These are phyloP conservation scores for Voacanga thouarsii DNA, from an alignment of 257 asterid genomes.

Conservation along the genomic window DNA sequence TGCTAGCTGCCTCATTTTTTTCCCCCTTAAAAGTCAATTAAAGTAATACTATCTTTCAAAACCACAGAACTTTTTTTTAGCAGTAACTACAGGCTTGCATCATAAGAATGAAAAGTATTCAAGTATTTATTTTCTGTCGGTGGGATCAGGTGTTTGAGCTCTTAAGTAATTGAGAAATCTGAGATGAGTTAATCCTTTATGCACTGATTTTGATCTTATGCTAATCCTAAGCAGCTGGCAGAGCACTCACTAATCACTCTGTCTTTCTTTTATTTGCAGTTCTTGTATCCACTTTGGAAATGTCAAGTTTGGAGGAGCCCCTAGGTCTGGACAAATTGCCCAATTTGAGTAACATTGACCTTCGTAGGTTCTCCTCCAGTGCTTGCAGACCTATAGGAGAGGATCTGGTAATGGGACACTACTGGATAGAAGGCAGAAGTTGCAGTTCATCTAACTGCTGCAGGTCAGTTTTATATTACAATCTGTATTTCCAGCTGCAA, in stretches of 20 bases:
- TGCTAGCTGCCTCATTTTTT: not conserved
- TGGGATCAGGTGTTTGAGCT: conserved; percentile 13
- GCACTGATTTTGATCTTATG: conserved; percentile 18
- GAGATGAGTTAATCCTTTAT: conserved; percentile 6
- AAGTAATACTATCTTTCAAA: not conserved
- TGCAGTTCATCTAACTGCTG: conserved; percentile 88
- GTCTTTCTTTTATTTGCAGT: conserved; percentile 23
- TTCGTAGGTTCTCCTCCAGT: conserved; percentile 57
- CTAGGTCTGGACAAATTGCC: conserved; percentile 86
- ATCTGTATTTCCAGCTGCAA: conserved; percentile 12
- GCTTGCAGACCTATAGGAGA: conserved; percentile 76
- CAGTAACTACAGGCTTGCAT: not conserved
- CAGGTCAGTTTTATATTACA: conserved; percentile 40
- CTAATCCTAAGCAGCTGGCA: conserved; percentile 10
- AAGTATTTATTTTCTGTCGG: not conserved
- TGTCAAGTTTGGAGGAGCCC: conserved; percentile 98
- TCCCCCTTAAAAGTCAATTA: not conserved
- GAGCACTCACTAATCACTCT: conserved; percentile 21
- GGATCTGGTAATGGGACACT: conserved; percentile 67
- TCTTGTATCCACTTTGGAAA: conserved; percentile 30
- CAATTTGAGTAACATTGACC: conserved; percentile 70
- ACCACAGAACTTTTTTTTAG: not conserved
- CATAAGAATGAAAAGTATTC: not conserved
- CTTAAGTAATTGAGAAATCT: not conserved
- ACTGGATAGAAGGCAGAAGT: conserved; percentile 86